Base-by-base conservation (phyloP, 2,329 filamentous ascomycete species). In the Aspergillus udagawae region DNA sequence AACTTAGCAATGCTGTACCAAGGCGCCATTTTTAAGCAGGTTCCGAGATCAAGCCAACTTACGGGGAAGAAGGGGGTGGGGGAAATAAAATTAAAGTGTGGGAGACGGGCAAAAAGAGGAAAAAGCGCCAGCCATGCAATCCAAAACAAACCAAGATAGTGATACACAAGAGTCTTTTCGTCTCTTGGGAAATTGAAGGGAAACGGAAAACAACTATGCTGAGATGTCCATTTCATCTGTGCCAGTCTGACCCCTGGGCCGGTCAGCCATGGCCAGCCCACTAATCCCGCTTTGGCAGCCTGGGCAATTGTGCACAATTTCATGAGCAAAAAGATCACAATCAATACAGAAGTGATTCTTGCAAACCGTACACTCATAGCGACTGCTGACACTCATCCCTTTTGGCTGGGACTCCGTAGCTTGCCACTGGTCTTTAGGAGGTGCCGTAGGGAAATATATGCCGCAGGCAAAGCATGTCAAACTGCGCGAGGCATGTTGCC, bases 301-400 rank as follows among this genome's bases (percentile, higher is more conserved):
- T 0, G 94, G 92, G 69, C 94, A 99, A 74, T 97, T 97, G 72
- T 99, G 93, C 52, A 96, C 84, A 12, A 95, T 86, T 76, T 97
- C 92, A 72, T 99, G 94, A 25, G 91, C 89, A 76, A 94, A 97
- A 25, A 97, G 86, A 73, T 99, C 94, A 73, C 94, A 99, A 73
- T 99, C 94, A 63, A 99, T 95, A 79, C 94, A 99, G 72, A 97
- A 99, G 75, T 97, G 93, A 58, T 90, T 87, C 3, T 83, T 77
- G 74, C 94, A 99, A n/a, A 88, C 86, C 64, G 88, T 84, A 72
- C 94, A 99, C 58, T 90, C 90, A 71, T 99, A 99, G 52, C 94
- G 80, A 50, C 89, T 87, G 69, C 89, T 94, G 77, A 95, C 91
- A 71, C 90, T 93, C 47, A 92, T 87, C 1, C 88, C 87, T 67